Conservation (phyloP, 768 basidiomycete genomes). For the Pleurotus platypus region DNA sequence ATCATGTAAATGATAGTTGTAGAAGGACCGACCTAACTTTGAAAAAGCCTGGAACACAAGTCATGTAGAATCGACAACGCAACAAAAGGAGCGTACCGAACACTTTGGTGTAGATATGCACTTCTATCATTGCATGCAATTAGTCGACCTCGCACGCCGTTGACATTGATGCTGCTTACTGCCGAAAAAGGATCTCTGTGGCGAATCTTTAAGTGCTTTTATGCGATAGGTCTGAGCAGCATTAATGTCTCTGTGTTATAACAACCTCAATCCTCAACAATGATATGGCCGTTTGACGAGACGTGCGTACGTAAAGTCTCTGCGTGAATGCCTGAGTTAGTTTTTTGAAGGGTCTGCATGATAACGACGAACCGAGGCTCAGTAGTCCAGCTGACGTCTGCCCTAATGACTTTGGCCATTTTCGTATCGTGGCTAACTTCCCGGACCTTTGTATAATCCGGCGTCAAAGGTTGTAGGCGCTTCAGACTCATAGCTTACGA, state of each 20-base stretch:
- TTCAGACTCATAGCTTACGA: slow-evolving; percentile 37
- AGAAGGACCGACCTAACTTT: slow-evolving; percentile 58
- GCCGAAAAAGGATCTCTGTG: slow-evolving; percentile 65
- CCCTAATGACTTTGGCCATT: slow-evolving; percentile 62
- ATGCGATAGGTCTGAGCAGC: slow-evolving; percentile 76
- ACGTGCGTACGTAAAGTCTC: slow-evolving; percentile 69
- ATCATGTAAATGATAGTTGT: background rate
- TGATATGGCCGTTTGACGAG: background rate
- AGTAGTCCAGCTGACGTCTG: slow-evolving; percentile 86
- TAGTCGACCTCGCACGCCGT: background rate
- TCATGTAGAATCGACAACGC: no score
- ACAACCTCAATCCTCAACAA: no score
- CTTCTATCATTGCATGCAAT: slow-evolving; percentile 33
- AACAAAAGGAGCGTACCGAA: slow-evolving; percentile 50
- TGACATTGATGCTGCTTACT: slow-evolving; percentile 38
- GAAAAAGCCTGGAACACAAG: slow-evolving; percentile 56
- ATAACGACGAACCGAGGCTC: slow-evolving; percentile 47
- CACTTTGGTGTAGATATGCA: slow-evolving; percentile 64
- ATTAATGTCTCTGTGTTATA: slow-evolving; percentile 65
- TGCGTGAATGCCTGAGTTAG: slow-evolving; percentile 17
- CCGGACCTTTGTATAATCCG: slow-evolving; percentile 44
- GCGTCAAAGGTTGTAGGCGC: background rate
- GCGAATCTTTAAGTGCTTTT: slow-evolving; percentile 54
- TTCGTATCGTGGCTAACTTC: slow-evolving; percentile 80
- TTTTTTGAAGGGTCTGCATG: background rate